A percentile compares a stretch with the other conserved stretches of the same genome.
Evolutionary conservation across 352 stramenopile genomes (phyloP).

Genomic region (Hyaloperonospora brassicae): DNA sequence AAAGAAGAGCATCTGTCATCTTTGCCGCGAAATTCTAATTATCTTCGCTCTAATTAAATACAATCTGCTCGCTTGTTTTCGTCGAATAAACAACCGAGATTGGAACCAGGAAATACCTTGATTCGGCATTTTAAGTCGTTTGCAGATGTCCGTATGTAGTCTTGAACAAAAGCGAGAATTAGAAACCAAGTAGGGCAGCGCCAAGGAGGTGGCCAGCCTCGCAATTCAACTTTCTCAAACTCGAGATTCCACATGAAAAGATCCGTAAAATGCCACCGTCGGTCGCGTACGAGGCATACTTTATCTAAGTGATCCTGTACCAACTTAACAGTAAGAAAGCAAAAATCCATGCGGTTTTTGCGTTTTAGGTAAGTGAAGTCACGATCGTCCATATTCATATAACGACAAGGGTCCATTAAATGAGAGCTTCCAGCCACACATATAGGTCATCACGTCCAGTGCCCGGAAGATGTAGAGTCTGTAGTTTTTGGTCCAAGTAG

Average conservation of each 20-base stretch:
- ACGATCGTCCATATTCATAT: conserved; percentile 1
- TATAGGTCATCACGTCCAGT: conserved; percentile 3
- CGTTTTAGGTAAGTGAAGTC: conserved; percentile 8
- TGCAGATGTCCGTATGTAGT: too few relatives aligned
- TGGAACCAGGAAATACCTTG: conserved; percentile 6
- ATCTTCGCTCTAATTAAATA: conserved; percentile 9
- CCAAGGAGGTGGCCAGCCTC: neutral
- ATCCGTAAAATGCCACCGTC: conserved; percentile 13
- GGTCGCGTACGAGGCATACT: conserved; percentile 7
- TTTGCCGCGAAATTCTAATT: conserved; percentile 3
- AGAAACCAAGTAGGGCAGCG: conserved; percentile 8
- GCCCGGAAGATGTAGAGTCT: neutral
- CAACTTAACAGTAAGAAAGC: conserved; percentile 11
- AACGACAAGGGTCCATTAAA: conserved; percentile 11
- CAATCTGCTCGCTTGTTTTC: conserved; percentile 12
- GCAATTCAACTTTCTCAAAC: conserved; percentile 1
- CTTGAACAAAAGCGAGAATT: neutral
- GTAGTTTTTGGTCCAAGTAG: neutral
- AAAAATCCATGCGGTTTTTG: conserved; percentile 13
- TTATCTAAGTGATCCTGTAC: conserved; percentile 8
- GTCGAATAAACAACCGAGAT: conserved; percentile 12
- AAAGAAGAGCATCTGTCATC: neutral
- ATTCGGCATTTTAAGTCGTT: neutral
- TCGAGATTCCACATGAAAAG: conserved; percentile 3
- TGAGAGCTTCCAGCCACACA: conserved; percentile 7